These are phyloP conservation scores for Ulmus americana DNA, from an alignment of 331 rosid genomes.

Conservation along the genomic window DNA sequence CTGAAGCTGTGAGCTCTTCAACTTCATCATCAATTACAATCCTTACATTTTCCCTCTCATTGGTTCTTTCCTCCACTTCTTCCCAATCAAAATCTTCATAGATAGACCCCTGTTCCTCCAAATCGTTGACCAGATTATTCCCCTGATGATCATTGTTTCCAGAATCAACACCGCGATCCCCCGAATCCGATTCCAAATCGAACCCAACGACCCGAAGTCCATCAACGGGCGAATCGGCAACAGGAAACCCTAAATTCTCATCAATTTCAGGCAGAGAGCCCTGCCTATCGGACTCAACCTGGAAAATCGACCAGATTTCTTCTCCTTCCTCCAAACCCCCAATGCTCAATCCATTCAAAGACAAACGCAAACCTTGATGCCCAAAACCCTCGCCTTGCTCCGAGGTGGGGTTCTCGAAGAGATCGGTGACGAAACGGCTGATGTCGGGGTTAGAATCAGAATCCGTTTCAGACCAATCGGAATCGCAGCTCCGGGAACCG, in stretches of 20 bases:
- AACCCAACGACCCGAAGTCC: conserved; percentile 64
- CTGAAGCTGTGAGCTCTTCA: conserved; percentile 53
- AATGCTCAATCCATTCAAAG: conserved; percentile 21
- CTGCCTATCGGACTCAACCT: conserved; percentile 28
- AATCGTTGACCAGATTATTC: conserved; percentile 39
- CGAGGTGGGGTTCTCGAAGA: conserved; percentile 34
- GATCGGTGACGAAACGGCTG: conserved; percentile 73
- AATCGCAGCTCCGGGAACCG: conserved; percentile 29
- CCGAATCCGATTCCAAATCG: conserved; percentile 59
- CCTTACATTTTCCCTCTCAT: conserved; percentile 36
- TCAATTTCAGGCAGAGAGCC: conserved; percentile 25
- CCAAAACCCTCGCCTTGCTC: conserved; percentile 16
- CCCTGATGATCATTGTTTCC: conserved; percentile 26
- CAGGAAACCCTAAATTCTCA: conserved; percentile 6
- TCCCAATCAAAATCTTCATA: conserved; percentile 57
- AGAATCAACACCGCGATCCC: conserved; percentile 26
- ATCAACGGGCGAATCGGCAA: conserved; percentile 15
- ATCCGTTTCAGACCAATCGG: conserved; percentile 31
- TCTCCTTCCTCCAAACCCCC: conserved; percentile 27
- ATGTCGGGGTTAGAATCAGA: conserved; percentile 52
- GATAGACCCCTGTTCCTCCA: conserved; percentile 57
- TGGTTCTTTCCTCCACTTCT: conserved; percentile 46
- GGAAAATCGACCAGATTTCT: conserved; percentile 25
- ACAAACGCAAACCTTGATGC: conserved; percentile 29
- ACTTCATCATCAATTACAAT: conserved; percentile 36